Conservation (phyloP, 2,329 filamentous ascomycete species). For the Daldinia eschscholtzii region DNA sequence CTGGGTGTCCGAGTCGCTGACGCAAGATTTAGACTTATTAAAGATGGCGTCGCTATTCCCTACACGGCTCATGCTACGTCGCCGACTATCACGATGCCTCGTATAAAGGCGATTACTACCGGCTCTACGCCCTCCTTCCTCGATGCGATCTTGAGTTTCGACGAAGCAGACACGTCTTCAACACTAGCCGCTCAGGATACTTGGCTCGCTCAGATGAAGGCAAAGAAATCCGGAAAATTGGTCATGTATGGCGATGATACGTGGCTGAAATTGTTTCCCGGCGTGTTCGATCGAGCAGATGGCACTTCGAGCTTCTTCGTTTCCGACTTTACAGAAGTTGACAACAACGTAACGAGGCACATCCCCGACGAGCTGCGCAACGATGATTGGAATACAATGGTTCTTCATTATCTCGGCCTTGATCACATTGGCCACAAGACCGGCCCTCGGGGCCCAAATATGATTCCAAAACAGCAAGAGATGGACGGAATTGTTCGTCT, state of each 20-base stretch:
- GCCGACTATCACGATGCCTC: conserved; percentile 97
- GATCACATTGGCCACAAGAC: conserved; percentile 99
- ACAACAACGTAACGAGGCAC: conserved; percentile 96
- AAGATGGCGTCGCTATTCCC: conserved; percentile 84
- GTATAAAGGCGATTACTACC: conserved; percentile 96
- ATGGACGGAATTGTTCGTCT: conserved; percentile 87
- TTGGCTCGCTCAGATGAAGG: conserved; percentile 93
- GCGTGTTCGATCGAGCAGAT: conserved; percentile 86
- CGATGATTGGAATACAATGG: conserved; percentile 90
- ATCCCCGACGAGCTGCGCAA: conserved; percentile 79
- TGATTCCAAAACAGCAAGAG: conserved; percentile 92
- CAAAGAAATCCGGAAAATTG: conserved; percentile 77
- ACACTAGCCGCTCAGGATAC: conserved; percentile 91
- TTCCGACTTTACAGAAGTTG: conserved; percentile 97
- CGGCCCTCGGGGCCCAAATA: conserved; percentile 87
- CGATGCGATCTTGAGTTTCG: conserved; percentile 95
- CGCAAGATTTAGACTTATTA: conserved; percentile 75
- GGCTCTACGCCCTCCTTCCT: conserved; percentile 98
- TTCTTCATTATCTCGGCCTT: conserved; percentile 94
- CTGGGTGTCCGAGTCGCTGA: conserved; percentile 25
- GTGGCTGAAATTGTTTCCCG: conserved; percentile 96
- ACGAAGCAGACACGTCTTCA: conserved; percentile 92
- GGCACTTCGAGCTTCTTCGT: conserved; percentile 99
- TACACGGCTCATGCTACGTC: conserved; percentile 97
- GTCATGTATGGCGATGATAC: conserved; percentile 98